Conservation (phyloP, 805 yeast species). For the Pichia rugopelliculosa region DNA sequence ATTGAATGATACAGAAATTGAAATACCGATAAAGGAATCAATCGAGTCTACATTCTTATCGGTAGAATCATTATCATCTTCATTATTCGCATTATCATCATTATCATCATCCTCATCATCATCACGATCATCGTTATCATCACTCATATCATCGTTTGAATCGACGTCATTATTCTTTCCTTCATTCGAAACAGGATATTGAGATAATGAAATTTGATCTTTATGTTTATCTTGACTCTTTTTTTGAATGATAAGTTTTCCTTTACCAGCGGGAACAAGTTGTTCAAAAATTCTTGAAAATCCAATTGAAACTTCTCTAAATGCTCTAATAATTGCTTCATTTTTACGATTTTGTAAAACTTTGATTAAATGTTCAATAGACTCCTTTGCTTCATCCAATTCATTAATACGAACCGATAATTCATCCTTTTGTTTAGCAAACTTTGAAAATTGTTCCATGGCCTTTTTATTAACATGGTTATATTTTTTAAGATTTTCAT, state of each 20-base stretch:
- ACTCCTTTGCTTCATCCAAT: constrained; percentile 57
- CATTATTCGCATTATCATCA: constrained; percentile 15
- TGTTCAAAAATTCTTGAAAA: constrained; percentile 70
- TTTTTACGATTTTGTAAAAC: constrained; percentile 73
- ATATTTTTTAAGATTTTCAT: constrained; percentile 52
- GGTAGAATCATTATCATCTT: too few species aligned
- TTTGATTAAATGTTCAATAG: constrained; percentile 65
- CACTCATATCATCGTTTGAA: constrained; percentile 17
- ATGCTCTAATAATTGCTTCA: constrained; percentile 73
- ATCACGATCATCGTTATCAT: constrained; percentile 17
- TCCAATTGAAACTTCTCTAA: constrained; percentile 64
- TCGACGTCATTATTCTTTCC: constrained; percentile 15
- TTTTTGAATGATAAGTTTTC: constrained; percentile 60
- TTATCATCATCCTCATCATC: constrained; percentile 14
- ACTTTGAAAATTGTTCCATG: constrained; percentile 69
- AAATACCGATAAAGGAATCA: constrained; percentile 70
- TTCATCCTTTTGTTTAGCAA: constrained; percentile 64
- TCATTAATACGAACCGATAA: constrained; percentile 60
- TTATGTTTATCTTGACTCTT: constrained; percentile 17
- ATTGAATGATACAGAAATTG: constrained; percentile 84
- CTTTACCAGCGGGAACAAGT: constrained; percentile 79
- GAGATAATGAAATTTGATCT: constrained; percentile 11
- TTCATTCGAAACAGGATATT: constrained; percentile 10
- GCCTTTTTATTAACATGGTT: constrained; percentile 86
- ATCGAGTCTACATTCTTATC: constrained; percentile 23